These are phyloP conservation scores for Populus hybrid DNA, from an alignment of 441 rosid genomes.

Conservation along the genomic window DNA sequence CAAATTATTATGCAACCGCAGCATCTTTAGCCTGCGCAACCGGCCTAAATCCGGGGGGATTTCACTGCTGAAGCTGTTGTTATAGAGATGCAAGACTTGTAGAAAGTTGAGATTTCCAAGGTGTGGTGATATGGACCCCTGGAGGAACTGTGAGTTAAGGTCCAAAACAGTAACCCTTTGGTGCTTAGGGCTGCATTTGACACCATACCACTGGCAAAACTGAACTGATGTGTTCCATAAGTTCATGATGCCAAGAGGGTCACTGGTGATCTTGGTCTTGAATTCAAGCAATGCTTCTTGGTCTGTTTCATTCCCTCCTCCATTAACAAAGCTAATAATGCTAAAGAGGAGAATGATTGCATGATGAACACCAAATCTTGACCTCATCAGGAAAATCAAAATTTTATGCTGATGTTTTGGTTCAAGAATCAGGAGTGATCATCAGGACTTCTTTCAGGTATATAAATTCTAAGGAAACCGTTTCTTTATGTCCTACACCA, in stretches of 20 bases:
- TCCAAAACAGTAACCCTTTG: conserved; percentile 8
- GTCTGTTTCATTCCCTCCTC: conserved; percentile 7
- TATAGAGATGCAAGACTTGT: background rate
- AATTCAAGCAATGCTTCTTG: conserved; percentile 12
- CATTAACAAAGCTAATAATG: background rate
- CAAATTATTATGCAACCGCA: background rate
- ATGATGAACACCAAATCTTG: background rate
- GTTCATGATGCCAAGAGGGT: conserved; percentile 8
- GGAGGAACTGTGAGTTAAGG: conserved; percentile 3
- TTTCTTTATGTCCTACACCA: background rate
- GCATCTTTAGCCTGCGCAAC: background rate
- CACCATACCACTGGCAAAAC: conserved; percentile 20
- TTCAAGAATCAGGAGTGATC: background rate
- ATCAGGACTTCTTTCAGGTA: background rate
- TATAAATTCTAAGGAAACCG: too few relatives aligned
- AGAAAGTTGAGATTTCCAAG: conserved; percentile 12
- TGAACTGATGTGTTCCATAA: conserved; percentile 17
- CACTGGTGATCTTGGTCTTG: conserved; percentile 6
- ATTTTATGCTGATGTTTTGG: background rate
- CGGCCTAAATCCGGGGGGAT: background rate
- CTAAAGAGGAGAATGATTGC: too few relatives aligned
- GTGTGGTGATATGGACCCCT: conserved; percentile 7
- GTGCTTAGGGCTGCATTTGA: conserved; percentile 1
- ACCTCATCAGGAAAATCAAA: background rate
- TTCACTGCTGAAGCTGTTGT: conserved; percentile 6